Conservation (phyloP, 345 rosid genomes). For the Bretschneidera sinensis region DNA sequence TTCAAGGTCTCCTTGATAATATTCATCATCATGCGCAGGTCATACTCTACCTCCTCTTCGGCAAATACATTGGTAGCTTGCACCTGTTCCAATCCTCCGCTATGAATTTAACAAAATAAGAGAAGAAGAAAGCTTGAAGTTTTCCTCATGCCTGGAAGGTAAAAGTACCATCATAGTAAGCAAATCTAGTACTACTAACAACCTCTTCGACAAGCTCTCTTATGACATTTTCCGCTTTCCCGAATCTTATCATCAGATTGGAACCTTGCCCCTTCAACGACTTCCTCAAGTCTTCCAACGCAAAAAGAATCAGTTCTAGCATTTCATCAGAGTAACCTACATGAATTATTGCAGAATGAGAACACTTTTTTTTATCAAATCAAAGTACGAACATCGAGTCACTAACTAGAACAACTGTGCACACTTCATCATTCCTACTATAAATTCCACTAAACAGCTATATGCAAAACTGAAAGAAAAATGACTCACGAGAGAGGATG, state of each 20-base stretch:
- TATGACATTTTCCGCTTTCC: slow-evolving; percentile 60
- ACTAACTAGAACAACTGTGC: too few species aligned
- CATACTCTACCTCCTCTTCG: slow-evolving; percentile 78
- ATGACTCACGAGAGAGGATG: slow-evolving; percentile 55
- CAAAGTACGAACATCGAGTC: background rate
- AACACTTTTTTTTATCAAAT: background rate
- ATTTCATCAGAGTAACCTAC: slow-evolving; percentile 73
- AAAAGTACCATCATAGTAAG: background rate
- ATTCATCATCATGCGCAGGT: slow-evolving; percentile 33
- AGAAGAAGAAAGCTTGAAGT: background rate
- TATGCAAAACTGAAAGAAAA: background rate
- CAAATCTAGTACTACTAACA: background rate
- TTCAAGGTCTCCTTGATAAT: slow-evolving; percentile 37
- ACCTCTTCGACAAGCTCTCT: slow-evolving; percentile 62
- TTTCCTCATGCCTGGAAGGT: slow-evolving; percentile 12
- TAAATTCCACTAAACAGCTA: too few species aligned
- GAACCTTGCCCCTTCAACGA: slow-evolving; percentile 59
- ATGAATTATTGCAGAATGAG: background rate
- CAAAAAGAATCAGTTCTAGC: slow-evolving; percentile 60
- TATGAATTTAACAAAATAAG: slow-evolving; percentile 11
- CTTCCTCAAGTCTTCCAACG: slow-evolving; percentile 57
- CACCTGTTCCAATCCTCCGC: slow-evolving; percentile 44
- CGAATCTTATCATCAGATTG: slow-evolving; percentile 72
- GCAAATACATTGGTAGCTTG: slow-evolving; percentile 50
- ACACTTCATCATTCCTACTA: too few species aligned